Evolutionary conservation across 805 yeast genomes (phyloP).

Genomic region (Candida silvatica): DNA sequence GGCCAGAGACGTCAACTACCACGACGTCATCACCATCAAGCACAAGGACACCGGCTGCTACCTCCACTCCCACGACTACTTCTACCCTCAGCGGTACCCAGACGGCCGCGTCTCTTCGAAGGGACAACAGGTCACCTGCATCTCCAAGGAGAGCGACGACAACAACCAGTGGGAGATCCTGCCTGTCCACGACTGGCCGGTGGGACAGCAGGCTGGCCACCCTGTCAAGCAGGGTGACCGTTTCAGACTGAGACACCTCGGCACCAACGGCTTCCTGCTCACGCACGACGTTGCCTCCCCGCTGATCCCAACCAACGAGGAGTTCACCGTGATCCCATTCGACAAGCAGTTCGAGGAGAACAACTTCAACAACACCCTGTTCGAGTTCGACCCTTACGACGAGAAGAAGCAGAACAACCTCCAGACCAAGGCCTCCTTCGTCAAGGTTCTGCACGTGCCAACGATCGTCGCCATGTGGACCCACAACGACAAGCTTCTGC

Average conservation of each 20-base stretch:
- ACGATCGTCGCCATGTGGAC: constrained; percentile 94
- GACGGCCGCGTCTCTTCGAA: constrained; percentile 94
- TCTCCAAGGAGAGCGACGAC: constrained; percentile 45
- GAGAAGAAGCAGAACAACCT: constrained; percentile 42
- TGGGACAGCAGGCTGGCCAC: constrained; percentile 29
- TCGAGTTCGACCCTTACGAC: constrained; percentile 57
- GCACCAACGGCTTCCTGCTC: constrained; percentile 69
- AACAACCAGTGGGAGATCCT: constrained; percentile 85
- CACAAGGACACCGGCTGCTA: constrained; percentile 75
- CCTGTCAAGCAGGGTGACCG: constrained; percentile 63
- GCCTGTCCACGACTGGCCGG: constrained; percentile 45
- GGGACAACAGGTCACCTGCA: constrained; percentile 89
- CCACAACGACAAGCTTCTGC: constrained; percentile 71
- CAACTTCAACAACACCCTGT: constrained; percentile 66
- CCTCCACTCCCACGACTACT: constrained; percentile 72
- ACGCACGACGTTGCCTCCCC: constrained; percentile 98
- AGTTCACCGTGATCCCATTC: constrained; percentile 64
- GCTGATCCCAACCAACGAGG: constrained; percentile 83
- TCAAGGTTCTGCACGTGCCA: constrained; percentile 73
- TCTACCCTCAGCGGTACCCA: constrained; percentile 87
- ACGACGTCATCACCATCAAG: constrained; percentile 67
- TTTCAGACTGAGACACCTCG: constrained; percentile 73
- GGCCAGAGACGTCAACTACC: constrained; percentile 64
- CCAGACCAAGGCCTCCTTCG: constrained; percentile 60
- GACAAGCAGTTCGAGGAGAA: constrained; percentile 45